Evolutionary conservation across 129 eudicot genomes (phyloP), one percentile per base, ranked within the genome.

Genomic region (Artemisia tridentata): DNA sequence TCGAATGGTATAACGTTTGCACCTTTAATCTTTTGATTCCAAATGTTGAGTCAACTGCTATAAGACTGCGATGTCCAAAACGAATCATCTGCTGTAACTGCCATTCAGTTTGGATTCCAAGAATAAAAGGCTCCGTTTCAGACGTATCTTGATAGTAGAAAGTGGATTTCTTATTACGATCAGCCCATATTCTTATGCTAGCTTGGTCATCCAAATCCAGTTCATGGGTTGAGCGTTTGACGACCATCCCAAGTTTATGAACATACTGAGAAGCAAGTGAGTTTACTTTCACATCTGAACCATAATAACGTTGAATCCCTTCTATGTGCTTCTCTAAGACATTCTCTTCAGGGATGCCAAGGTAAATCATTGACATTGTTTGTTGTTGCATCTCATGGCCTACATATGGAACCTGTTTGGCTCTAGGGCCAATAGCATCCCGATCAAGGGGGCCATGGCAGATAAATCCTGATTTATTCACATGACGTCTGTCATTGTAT

Each of bases 61-160:
- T 72, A 48, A 90, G 84, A 60, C 89, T 93, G 56, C 88, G 84
- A 80, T 93, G 88, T 27, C 98, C 98, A 79, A 89, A 93, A 18
- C 98, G 86, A 77, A 93, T 72, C 98, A 93, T 87, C 78, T 93
- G 98, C 50, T 89, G 97, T 67, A 93, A 73, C 75, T 93, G 98
- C 98, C 98, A 93, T 75, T 93, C 98, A 19, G 98, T 93, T 84
- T 93, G 98, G 47, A 93, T 84, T 47, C 98, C 97, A 81, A 93
- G 81, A 73, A 93, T 62, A 76, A 93, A 93, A 18, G 98, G 87
- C 17, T 89, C 89, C 0, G 75, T 82, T 51, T 88, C 97, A 15
- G 97, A 80, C 23, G 90, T 13, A 71, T 95, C 93, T 62, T 80
- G 92, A 83, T 85, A 78, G 78, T 84, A 84, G 77, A 95, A 95